Conservation (phyloP, 2,329 filamentous ascomycete genomes). For the Dactylonectria macrodidyma region DNA sequence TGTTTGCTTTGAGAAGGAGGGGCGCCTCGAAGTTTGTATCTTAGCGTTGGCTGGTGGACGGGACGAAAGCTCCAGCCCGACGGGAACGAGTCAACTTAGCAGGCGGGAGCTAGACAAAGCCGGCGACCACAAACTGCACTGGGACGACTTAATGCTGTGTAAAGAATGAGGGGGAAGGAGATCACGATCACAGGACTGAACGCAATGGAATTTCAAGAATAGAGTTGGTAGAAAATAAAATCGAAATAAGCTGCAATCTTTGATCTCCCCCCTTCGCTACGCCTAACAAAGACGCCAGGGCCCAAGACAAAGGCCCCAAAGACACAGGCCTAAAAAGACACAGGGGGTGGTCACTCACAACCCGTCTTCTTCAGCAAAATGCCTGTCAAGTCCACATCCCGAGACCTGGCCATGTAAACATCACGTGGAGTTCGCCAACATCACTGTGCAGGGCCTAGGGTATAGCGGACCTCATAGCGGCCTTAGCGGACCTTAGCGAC, state of each 20-base stretch:
- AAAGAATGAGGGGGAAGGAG: not conserved
- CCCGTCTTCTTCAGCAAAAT: slow-evolving; percentile 15
- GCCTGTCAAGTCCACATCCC: slow-evolving; percentile 11
- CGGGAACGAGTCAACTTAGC: slow-evolving; percentile 27
- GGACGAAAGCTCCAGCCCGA: slow-evolving; percentile 25
- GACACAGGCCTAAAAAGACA: not conserved
- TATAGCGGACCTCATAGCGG: not conserved
- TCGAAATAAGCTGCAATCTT: not conserved
- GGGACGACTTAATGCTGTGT: not conserved
- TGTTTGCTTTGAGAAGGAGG: slow-evolving; percentile 34
- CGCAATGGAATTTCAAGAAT: not conserved
- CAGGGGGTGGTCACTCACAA: slow-evolving; percentile 8
- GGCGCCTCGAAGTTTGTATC: slow-evolving; percentile 18
- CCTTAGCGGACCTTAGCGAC: slow-evolving; percentile 6
- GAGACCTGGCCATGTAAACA: slow-evolving; percentile 23
- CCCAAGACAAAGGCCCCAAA: no score
- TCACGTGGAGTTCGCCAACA: slow-evolving; percentile 22
- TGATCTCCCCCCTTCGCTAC: slow-evolving; percentile 6
- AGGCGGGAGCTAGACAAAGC: slow-evolving; percentile 8
- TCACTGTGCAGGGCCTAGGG: slow-evolving; percentile 11
- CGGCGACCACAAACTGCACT: not conserved
- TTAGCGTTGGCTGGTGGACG: slow-evolving; percentile 50
- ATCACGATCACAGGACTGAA: not conserved
- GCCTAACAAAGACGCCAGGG: no score
- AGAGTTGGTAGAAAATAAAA: not conserved